Base-by-base conservation (phyloP, 768 basidiomycete genomes). In the Lyophyllum decastes region DNA sequence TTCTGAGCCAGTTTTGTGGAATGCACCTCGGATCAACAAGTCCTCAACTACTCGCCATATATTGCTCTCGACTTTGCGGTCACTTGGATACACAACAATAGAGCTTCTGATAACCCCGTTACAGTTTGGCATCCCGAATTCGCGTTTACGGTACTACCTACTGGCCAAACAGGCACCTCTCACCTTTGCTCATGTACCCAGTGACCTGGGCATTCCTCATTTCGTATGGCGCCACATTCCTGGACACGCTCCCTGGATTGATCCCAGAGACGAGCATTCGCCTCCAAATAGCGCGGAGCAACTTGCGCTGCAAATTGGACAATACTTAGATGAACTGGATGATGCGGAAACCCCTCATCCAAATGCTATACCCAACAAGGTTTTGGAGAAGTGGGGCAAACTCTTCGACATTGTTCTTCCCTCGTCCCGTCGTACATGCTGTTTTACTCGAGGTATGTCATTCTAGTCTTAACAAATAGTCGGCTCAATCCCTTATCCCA, bases 121-220 rank as follows among this genome's bases (percentile, higher is more conserved):
- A 5, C 90, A 92, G 67, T 90, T 89, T 59, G 85, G 87, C 17
- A 84, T 92, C 16, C 92, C 92, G 8, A 94, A 93, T 66, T 94
- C 92, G 19, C 85, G 91, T 21, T 72, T 90, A 58, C 81, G 91
- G 24, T 93, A 93, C 67, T 93, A 94, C 63, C 76, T 91, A 19
- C 81, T 94, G 0, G 92, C 90, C 10, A 88, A 83, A 62, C 71
- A 71, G 33, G 58, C 61, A 16, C 77, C 83, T 6, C 64, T 79
- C 6, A 24, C 55, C 17, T 86, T 85, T 61, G 49, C 66, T 6
- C 49, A 66, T 34, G 66, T 65, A 34, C 54, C 58, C 40, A 49
- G 51, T 5, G 55, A 63, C 2, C 48, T 56, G 2, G 27, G 41
- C 33, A 57, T 61, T 4, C 59, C 61, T 14, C 62, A 64, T 35